Conservation (phyloP, 2,329 filamentous ascomycete genomes). For the Arthrinium puccinioides region DNA sequence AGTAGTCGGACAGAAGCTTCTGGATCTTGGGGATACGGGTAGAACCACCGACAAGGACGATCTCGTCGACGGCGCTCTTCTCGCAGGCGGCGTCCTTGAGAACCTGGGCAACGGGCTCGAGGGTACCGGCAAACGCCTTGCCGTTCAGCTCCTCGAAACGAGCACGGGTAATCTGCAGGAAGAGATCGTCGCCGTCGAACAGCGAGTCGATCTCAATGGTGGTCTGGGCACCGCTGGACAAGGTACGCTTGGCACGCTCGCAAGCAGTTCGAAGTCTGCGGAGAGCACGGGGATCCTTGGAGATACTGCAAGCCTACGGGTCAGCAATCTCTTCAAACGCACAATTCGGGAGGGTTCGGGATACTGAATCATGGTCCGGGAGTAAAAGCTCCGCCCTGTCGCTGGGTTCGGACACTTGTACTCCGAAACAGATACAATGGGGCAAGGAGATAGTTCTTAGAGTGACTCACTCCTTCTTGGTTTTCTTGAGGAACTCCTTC, state of each 20-base stretch:
- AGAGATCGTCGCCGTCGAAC: constrained; percentile 97
- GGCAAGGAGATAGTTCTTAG: too few relatives aligned
- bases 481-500: constrained; percentile 83
- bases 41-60: constrained; percentile 96
- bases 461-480: constrained; percentile 49
- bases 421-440: too few relatives aligned
- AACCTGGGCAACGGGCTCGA: constrained; percentile 93
- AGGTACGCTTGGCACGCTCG: constrained; percentile 98
- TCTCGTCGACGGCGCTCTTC: constrained; percentile 93
- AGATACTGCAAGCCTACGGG: constrained; percentile 45
- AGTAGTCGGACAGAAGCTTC: constrained; percentile 98
- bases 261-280: constrained; percentile 95
- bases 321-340: constrained; percentile 1
- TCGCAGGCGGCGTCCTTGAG: constrained; percentile 85
- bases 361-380: too few relatives aligned
- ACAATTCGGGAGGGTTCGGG: too few relatives aligned
- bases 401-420: too few relatives aligned
- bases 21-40: constrained; percentile 99
- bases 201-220: constrained; percentile 98
- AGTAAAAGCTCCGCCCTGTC: too few relatives aligned
- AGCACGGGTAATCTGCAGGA: constrained; percentile 93
- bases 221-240: constrained; percentile 95
- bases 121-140: constrained; percentile 87
- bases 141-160: constrained; percentile 98
- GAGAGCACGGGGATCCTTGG: constrained; percentile 81